Percentiles rank a stretch among this genome's conserved stretches.
Conservation (phyloP, 1,284 basidiomycete species). For the Cutaneotrichosporon sp. region DNA sequence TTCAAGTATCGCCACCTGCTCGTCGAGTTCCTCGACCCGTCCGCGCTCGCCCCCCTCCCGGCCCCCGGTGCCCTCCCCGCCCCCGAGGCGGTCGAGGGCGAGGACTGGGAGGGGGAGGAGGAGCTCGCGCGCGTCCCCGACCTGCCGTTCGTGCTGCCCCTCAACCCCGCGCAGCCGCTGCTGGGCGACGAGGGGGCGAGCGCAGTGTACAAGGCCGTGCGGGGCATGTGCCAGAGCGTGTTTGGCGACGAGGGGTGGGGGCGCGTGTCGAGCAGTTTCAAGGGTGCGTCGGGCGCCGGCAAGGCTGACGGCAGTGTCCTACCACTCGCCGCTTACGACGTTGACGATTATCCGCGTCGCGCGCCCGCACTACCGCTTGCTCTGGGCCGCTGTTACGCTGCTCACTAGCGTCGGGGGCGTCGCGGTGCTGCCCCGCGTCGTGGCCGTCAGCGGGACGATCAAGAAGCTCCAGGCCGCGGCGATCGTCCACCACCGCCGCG, state of each 20-base stretch:
- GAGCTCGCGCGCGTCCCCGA: constrained; percentile 27
- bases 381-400: constrained; percentile 38
- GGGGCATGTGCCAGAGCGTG: constrained; percentile 33
- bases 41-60: constrained; percentile 20
- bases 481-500: constrained; percentile 43
- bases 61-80: constrained; percentile 6
- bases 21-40: constrained; percentile 49
- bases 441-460: constrained; percentile 50
- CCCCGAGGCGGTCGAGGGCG: constrained; percentile 14
- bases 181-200: constrained; percentile 30
- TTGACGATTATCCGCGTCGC: constrained; percentile 48
- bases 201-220: constrained; percentile 37
- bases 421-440: constrained; percentile 41
- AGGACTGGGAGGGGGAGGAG: constrained; percentile 32
- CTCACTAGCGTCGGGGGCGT: constrained; percentile 25
- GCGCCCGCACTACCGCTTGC: constrained; percentile 42
- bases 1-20: constrained; percentile 53
- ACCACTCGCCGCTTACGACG: constrained; percentile 47
- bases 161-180: constrained; percentile 7
- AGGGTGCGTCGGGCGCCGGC: no score
- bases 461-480: constrained; percentile 47
- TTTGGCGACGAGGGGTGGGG: constrained; percentile 53
- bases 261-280: constrained; percentile 43
- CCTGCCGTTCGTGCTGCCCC: constrained; percentile 40
- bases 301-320: constrained; percentile 41